Evolutionary conservation across 495 filamentous ascomycete genomes (phyloP).

Genomic region (Xylaria cubensis): DNA sequence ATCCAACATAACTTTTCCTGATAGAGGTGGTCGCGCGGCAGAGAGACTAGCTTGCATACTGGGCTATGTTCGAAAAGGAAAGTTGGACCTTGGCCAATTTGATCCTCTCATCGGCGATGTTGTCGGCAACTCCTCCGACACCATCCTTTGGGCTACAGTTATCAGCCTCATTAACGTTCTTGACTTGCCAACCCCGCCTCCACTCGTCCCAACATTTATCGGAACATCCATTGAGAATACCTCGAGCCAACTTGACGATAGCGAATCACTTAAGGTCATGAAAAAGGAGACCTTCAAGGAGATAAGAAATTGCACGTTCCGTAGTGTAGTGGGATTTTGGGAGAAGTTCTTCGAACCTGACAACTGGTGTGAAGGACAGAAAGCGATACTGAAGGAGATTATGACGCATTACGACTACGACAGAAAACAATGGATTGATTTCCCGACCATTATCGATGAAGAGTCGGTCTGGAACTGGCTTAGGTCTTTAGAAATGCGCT

Average conservation of each 20-base stretch:
- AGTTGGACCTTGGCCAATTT: background rate
- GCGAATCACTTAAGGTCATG: slow-evolving; percentile 10
- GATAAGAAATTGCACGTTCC: slow-evolving; percentile 19
- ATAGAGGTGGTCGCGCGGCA: background rate
- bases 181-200: background rate
- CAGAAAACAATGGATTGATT: slow-evolving; percentile 8
- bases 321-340: slow-evolving; percentile 13
- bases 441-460: slow-evolving; percentile 6
- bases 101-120: background rate
- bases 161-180: background rate
- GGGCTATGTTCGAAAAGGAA: background rate
- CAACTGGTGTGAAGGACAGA: slow-evolving; percentile 17
- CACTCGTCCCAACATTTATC: slow-evolving; percentile 5
- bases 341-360: slow-evolving; percentile 22
- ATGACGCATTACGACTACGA: slow-evolving; percentile 3
- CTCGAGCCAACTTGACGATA: slow-evolving; percentile 15
- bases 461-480: slow-evolving; percentile 15
- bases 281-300: slow-evolving; percentile 16
- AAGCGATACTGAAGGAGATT: background rate
- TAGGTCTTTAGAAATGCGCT: slow-evolving; percentile 7
- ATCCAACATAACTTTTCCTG: background rate
- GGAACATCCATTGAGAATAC: slow-evolving; percentile 6
- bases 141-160: background rate
- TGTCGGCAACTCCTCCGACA: background rate
- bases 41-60: background rate